A percentile compares a stretch with the other conserved stretches of the same genome.
phyloP scores from a whole-genome alignment of 148 eudicot species.

The Suaeda aralocaspica region DNA sequence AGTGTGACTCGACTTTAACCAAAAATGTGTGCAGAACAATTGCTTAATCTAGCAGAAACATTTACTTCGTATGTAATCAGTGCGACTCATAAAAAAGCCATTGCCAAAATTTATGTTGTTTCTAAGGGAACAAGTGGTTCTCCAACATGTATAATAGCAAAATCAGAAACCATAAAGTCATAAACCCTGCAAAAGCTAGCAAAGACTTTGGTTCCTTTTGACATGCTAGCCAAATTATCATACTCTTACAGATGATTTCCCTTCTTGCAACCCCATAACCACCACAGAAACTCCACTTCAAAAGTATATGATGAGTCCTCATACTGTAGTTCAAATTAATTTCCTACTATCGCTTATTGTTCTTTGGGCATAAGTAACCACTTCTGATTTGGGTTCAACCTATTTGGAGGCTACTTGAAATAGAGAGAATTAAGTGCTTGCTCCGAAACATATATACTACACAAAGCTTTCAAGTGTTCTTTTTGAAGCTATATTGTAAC shows the following conservation, averaged over 20 bases:
- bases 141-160: background rate
- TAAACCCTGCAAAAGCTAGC: background rate
- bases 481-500: background rate
- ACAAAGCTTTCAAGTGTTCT: background rate
- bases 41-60: background rate
- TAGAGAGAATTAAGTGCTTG: background rate
- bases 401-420: background rate
- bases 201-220: background rate
- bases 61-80: background rate
- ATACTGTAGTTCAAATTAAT: background rate
- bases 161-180: background rate
- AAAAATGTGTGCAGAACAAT: no score
- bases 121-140: background rate
- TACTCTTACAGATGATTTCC: background rate
- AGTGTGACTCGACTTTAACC: background rate
- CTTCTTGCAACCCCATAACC: background rate
- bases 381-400: background rate
- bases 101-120: background rate
- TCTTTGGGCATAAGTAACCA: background rate
- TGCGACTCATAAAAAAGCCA: background rate
- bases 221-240: background rate
- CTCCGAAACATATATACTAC: background rate
- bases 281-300: background rate
- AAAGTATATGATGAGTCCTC: background rate
- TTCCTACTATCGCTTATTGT: background rate